Evolutionary conservation across 306 rosid species (phyloP), one percentile per base, ranked within the genome.

Genomic region (Aeschynomene evenia): DNA sequence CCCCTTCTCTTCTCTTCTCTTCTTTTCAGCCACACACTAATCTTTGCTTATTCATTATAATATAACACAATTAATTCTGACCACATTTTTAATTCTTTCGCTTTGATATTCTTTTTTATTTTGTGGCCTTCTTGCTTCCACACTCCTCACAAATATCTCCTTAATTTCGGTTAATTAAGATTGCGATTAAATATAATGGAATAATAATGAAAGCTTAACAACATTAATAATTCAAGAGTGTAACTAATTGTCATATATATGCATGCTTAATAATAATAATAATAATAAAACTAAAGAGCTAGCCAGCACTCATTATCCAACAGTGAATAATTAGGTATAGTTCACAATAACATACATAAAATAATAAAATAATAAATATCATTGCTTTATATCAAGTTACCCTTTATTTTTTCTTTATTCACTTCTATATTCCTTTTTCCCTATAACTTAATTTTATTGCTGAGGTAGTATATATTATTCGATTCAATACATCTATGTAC

Each of bases 1-100:
- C 33, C 22, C n/a, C n/a, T n/a, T n/a, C n/a, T n/a, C n/a, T n/a
- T n/a, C n/a, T n/a, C 18, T 37, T 72, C 48, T 66, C 13, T 39
- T 42, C 33, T 34, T 78, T 40, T 70, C 43, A 29, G 48, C 80
- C 78, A 71, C 73, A 15, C 40, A 53, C 43, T 14, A n/a, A 71
- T 72, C 57, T 52, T 52, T 58, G 3, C 58, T 36, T 14, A 67
- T 58, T 21, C 15, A 5, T 36, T 59, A 34, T 52, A 24, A 24
- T n/a, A n/a, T n/a, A n/a, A n/a, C n/a, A 18, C 52, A 33, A 60
- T 39, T 29, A 33, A 60, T 39, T 29, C 70, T 33, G 50, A 26
- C 75, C 68, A 68, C 71, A 36, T 28, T 68, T 67, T 37, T 36
- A 3, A 10, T 26, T 50, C 4, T 52, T 26, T 69, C 22, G 14